A percentile compares a stretch with the other conserved stretches of the same genome.
These are phyloP conservation scores for Tilletia horrida DNA, from an alignment of 1,284 basidiomycete species.

Conservation along the genomic window DNA sequence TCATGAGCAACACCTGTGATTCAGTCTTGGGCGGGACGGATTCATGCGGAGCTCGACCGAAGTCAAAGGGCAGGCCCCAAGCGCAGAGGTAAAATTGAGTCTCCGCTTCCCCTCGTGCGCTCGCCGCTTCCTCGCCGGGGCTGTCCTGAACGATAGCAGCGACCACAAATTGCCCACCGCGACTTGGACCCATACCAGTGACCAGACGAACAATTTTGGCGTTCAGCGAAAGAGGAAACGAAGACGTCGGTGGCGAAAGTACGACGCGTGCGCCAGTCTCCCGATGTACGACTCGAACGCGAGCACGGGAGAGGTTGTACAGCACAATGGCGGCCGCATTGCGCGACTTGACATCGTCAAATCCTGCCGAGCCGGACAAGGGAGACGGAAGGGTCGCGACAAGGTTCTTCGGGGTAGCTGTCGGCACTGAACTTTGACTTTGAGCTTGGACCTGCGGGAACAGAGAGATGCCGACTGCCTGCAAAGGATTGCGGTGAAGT, in stretches of 20 bases:
- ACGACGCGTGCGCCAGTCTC: neutral
- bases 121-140: neutral
- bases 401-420: neutral
- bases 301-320: conserved; percentile 8
- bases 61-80: neutral
- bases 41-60: neutral
- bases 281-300: neutral
- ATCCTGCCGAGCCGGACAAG: neutral
- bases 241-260: neutral
- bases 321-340: conserved; percentile 6
- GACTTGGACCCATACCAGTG: neutral
- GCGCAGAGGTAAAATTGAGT: neutral
- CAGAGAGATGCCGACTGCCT: neutral
- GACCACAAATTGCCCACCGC: neutral
- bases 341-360: neutral
- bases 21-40: too few relatives aligned
- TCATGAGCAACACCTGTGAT: too few relatives aligned
- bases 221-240: neutral
- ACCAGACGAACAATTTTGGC: neutral
- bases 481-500: neutral
- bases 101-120: neutral
- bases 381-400: conserved; percentile 9
- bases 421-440: neutral
- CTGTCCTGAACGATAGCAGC: conserved; percentile 1
- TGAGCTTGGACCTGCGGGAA: conserved; percentile 1